phyloP scores from a whole-genome alignment of 805 yeast genomes.

The Wickerhamiella kazuoi region DNA sequence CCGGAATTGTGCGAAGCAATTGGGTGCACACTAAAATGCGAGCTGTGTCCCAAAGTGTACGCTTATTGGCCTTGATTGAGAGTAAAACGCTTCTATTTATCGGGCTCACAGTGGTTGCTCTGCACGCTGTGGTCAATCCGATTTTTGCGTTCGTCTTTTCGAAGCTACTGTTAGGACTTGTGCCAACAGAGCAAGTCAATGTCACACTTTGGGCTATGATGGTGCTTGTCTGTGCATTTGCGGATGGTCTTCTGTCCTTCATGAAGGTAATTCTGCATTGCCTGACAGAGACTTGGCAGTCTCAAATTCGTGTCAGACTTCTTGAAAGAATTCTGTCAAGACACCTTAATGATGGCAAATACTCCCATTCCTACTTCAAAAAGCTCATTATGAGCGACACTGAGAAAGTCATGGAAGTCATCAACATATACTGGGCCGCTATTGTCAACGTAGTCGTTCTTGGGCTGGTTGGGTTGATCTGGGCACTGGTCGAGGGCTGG shows the following conservation, averaged over 20 bases:
- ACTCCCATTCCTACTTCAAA: constrained; percentile 29
- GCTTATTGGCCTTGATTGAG: neutral
- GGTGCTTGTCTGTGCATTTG: constrained; percentile 41
- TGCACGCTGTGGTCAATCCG: constrained; percentile 54
- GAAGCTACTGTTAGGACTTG: constrained; percentile 44
- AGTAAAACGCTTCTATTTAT: constrained; percentile 17
- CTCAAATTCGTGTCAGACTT: constrained; percentile 30
- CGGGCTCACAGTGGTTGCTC: constrained; percentile 38
- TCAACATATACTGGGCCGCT: constrained; percentile 44
- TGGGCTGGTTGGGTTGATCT: constrained; percentile 42
- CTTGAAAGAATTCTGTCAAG: constrained; percentile 35
- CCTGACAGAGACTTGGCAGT: constrained; percentile 54
- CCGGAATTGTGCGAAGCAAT: neutral
- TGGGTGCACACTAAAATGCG: neutral
- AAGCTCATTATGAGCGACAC: constrained; percentile 66
- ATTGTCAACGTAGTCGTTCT: constrained; percentile 36
- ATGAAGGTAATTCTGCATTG: constrained; percentile 33
- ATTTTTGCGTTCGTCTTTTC: constrained; percentile 65
- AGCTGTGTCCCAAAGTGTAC: no score
- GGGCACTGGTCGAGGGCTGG: constrained; percentile 79
- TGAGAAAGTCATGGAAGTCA: constrained; percentile 52
- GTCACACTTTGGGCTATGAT: constrained; percentile 47
- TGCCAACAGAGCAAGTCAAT: constrained; percentile 24
- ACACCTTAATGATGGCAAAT: constrained; percentile 13
- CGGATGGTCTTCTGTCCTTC: constrained; percentile 42